Evolutionary conservation across 2,329 filamentous ascomycete genomes (phyloP), one percentile per base, ranked within the genome.

Genomic region (Epichloe brachyelytri): DNA sequence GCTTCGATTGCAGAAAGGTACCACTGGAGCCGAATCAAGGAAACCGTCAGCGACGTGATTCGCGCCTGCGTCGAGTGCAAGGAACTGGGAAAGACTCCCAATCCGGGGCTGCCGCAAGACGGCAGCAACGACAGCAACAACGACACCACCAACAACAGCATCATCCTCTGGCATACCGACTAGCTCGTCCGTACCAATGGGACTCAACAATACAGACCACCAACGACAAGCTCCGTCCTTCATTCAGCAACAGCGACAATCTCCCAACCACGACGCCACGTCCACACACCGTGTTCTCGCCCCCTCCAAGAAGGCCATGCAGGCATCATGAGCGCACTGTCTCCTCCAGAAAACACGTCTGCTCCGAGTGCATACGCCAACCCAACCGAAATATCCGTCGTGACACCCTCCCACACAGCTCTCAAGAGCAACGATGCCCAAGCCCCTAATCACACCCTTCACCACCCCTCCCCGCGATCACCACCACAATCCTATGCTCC

Each of bases 21-120:
- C 65, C 93, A 97, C 69, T 98, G 93, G 93, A 90, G 94, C 46
- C 81, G 91, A 54, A 97, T 97, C 71, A 98, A 97, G 67, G 90
- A 96, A 69, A 97, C 91, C 1, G 93, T 96, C 55, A 93, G 86
- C 64, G 83, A 91, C 64, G 90, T 95, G 59, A 95, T 97, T 68
- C 85, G 87, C 60, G 91, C 93, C 61, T 98, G 93, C 68, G 71
- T 78, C 7, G 84, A 95, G 64, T 97, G 91, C 71, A 95, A 91
- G 68, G 88, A 95, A 60, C 72, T 79, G 38, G 77, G 80, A 54
- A 86, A 86, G 65, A 71, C 76, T 34, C 64, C 68, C 22, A 64
- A 61, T 46, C 57, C 3, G 61, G 1, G 62, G 59, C 12, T 57
- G 55, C 30, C 56, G 59, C 26, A 62, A 60, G 51, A 22, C 26